These are phyloP conservation scores for Canariomyces notabilis DNA, from an alignment of 2,329 filamentous ascomycete species.

Conservation along the genomic window DNA sequence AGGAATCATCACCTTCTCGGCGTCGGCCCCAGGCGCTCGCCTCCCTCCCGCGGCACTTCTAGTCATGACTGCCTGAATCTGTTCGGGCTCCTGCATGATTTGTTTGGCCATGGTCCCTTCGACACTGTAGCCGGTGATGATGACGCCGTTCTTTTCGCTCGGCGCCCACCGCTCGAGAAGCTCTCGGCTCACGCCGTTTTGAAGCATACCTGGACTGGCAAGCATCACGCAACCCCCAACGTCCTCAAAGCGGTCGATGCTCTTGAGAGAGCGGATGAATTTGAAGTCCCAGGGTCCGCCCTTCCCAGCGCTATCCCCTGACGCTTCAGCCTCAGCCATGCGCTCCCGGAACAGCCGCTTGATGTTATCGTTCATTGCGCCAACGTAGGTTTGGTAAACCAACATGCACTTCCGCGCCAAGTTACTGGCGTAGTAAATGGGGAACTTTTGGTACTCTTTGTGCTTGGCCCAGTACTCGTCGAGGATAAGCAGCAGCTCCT, in stretches of 20 bases:
- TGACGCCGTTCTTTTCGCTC: slow-evolving; percentile 93
- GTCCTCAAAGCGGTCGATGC: slow-evolving; percentile 91
- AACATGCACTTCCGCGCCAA: slow-evolving; percentile 96
- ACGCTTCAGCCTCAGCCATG: slow-evolving; percentile 83
- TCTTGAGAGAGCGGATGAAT: slow-evolving; percentile 87
- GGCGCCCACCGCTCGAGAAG: slow-evolving; percentile 94
- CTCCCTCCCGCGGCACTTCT: slow-evolving; percentile 60
- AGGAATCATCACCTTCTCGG: slow-evolving; percentile 88
- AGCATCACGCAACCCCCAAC: slow-evolving; percentile 95
- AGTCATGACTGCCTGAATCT: slow-evolving; percentile 91
- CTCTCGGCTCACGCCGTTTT: slow-evolving; percentile 90
- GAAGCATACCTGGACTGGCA: slow-evolving; percentile 95
- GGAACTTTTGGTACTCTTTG: slow-evolving; percentile 78
- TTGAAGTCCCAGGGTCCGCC: slow-evolving; percentile 96
- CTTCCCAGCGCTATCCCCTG: slow-evolving; percentile 66
- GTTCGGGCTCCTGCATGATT: slow-evolving; percentile 89
- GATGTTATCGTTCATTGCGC: slow-evolving; percentile 99
- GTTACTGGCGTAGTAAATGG: slow-evolving; percentile 97
- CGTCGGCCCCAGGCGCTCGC: slow-evolving; percentile 60
- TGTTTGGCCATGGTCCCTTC: slow-evolving; percentile 98
- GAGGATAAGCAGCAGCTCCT: slow-evolving; percentile 88
- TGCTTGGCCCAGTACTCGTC: slow-evolving; percentile 97
- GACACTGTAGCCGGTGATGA: slow-evolving; percentile 97
- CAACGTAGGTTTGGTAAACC: slow-evolving; percentile 96
- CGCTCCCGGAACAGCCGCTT: slow-evolving; percentile 89